Base-by-base conservation (phyloP, 1,284 basidiomycete species). In the Meira miltonrushii region DNA sequence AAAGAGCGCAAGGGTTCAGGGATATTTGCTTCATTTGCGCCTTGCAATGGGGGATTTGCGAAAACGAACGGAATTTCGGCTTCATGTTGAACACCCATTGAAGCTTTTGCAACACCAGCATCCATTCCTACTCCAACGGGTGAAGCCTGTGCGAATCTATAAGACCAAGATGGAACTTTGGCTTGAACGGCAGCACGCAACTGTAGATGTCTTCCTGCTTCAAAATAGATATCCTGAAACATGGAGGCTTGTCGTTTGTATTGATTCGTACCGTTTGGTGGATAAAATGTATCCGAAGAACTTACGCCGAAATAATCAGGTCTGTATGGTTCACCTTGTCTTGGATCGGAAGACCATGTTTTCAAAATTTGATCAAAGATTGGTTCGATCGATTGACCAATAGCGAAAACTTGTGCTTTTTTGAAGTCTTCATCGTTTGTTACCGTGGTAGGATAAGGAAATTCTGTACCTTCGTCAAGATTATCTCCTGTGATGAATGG, bases 401-500 rank as follows among this genome's bases (percentile, higher is more conserved):
- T 3, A 3, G 50, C 39, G 19, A 33, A 19, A 5, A 53, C 13
- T n/a, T 33, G 17, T 17, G 23, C 28, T 21, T 38, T 41, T 21
- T 15, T 41, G 39, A 28, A n/a, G 8, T 33, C 28, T 13, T 19
- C 6, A 17, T 53, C 50, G 28, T 39, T 39, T 17, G 17, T n/a
- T 4, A 53, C n/a, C 5, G 23, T 28, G 4, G 23, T 17, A 2
- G 50, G 50, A 7, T 33, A 52, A 0, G 48, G 55, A 21, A 68
- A 67, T 3, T 59, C 48, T 0, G 68, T 52, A 2, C 68, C 68
- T 55, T 66, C 66, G 51, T 70, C 61, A 39, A 66, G 50, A 33
- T 54, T 58, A 60, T 68, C 63, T 11, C 64, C 64, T 15, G 55
- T 57, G 37, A 70, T 68, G 39, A 70, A 43, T 25, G 68, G 66